phyloP scores from a whole-genome alignment of 148 eudicot species.

The Talinum fruticosum region DNA sequence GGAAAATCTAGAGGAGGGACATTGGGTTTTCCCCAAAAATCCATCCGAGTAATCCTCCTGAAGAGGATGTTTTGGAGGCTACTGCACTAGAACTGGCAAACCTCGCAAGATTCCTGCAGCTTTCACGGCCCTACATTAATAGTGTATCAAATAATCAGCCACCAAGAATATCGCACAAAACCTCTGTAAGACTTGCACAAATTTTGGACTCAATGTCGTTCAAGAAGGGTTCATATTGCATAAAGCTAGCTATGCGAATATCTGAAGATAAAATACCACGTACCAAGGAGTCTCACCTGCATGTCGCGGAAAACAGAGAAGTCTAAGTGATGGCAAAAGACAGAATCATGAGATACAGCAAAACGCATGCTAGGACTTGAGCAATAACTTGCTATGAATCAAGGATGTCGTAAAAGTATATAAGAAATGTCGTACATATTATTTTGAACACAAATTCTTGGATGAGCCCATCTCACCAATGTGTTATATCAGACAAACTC shows the following conservation, averaged over 20 bases:
- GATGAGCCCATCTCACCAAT: too few relatives aligned
- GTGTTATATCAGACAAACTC: too few relatives aligned
- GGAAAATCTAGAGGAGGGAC: conserved; percentile 74
- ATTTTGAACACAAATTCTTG: too few relatives aligned
- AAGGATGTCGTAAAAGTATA: neutral
- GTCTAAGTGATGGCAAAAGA: neutral
- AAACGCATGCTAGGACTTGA: neutral
- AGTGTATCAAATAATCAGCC: conserved; percentile 18
- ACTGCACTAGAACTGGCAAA: conserved; percentile 72
- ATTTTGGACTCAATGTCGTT: too few relatives aligned
- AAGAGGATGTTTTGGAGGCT: conserved; percentile 56
- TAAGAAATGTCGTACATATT: neutral
- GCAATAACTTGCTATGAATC: neutral
- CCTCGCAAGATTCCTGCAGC: conserved; percentile 50
- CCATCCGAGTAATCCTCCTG: conserved; percentile 74
- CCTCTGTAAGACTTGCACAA: neutral
- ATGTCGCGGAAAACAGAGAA: neutral
- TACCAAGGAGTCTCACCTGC: too few relatives aligned
- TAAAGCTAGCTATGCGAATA: too few relatives aligned
- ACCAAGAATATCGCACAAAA: neutral
- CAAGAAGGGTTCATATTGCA: neutral
- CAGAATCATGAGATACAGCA: neutral
- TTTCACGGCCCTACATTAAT: conserved; percentile 48
- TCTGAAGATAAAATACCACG: neutral
- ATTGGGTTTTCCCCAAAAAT: conserved; percentile 53